Evolutionary conservation across 306 rosid genomes (phyloP), one percentile per base, ranked within the genome.

Genomic region (Begonia masoniana): DNA sequence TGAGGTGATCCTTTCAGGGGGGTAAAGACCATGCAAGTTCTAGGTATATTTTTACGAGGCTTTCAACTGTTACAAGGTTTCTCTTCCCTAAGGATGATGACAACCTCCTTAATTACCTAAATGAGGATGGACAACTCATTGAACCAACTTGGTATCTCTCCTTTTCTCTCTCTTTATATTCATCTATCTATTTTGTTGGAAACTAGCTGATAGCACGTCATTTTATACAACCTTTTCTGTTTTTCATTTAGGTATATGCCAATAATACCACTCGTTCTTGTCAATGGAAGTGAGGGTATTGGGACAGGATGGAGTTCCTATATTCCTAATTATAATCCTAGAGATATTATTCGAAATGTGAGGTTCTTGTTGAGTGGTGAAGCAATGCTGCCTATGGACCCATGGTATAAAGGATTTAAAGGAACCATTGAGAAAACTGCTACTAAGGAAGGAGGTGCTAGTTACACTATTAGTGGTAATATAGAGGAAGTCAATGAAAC

Each of bases 1-100:
- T 23, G 10, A 41, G n/a, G n/a, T 60, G 8, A 31, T 35, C 24
- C 14, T 73, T 64, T 11, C 62, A 91, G 97, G 97, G 92, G 50
- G 96, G 97, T 43, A 85, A 85, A 73, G 96, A 91, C 53, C 95
- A 85, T 75, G 97, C 97, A 16, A 85, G 94, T 62, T 65, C 85
- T 47, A 81, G 97, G 64, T 85, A 91, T 60, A 75, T 91, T 23
- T 85, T 61, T 66, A 85, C 91, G 17, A 61, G 65, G 51, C 81
- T 91, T 19, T 76, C 72, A 56, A 55, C 74, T 12, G 50, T 83
- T 57, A 77, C 97, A 31, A 70, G 95, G 63, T 69, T 76, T 64
- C 78, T 91, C 58, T 85, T 91, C 76, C 83, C 81, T 0, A 84
- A 69, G 74, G 74, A 85, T 58, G 97, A 91, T 48, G 97, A 85